A percentile compares a stretch with the other conserved stretches of the same genome.
phyloP scores from a whole-genome alignment of 768 basidiomycete genomes.

The Rickenella mellea region DNA sequence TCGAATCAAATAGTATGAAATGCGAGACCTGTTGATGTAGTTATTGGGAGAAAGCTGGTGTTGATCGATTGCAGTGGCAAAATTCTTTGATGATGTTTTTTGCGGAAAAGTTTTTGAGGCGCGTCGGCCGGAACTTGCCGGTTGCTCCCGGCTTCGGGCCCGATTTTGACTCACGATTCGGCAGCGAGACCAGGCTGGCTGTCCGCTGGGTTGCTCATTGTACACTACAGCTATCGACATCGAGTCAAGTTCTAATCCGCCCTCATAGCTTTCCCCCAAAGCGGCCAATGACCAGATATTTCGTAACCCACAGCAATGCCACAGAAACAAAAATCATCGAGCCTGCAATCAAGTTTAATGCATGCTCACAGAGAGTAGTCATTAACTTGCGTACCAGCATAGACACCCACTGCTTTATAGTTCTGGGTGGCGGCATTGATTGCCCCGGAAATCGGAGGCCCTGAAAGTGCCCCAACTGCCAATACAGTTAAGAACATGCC shows the following conservation, averaged over 20 bases:
- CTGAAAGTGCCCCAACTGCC: slow-evolving; percentile 53
- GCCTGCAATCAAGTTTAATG: slow-evolving; percentile 13
- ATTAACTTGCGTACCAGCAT: slow-evolving; percentile 32
- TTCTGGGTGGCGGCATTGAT: slow-evolving; percentile 44
- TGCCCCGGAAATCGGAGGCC: slow-evolving; percentile 68
- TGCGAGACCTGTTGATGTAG: slow-evolving; percentile 25
- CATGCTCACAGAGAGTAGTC: background rate
- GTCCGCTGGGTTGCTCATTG: too few species aligned
- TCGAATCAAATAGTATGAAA: slow-evolving; percentile 32
- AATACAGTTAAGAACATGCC: slow-evolving; percentile 58
- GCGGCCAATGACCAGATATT: slow-evolving; percentile 28
- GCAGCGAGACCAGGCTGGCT: too few species aligned
- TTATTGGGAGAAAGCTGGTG: slow-evolving; percentile 1
- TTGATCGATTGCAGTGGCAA: slow-evolving; percentile 5
- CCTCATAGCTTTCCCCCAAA: slow-evolving; percentile 32
- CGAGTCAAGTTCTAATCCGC: too few species aligned
- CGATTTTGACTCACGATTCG: too few species aligned
- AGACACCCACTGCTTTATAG: slow-evolving; percentile 46
- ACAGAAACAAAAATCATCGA: slow-evolving; percentile 31
- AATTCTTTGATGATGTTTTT: background rate
- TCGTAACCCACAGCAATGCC: slow-evolving; percentile 28
- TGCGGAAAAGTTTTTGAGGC: too few species aligned
- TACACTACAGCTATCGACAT: too few species aligned
- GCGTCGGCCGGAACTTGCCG: too few species aligned
- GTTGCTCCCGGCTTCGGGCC: too few species aligned